Evolutionary conservation across 352 stramenopile species (phyloP), one percentile per base, ranked within the genome.

Genomic region (Phytopythium helicoides): DNA sequence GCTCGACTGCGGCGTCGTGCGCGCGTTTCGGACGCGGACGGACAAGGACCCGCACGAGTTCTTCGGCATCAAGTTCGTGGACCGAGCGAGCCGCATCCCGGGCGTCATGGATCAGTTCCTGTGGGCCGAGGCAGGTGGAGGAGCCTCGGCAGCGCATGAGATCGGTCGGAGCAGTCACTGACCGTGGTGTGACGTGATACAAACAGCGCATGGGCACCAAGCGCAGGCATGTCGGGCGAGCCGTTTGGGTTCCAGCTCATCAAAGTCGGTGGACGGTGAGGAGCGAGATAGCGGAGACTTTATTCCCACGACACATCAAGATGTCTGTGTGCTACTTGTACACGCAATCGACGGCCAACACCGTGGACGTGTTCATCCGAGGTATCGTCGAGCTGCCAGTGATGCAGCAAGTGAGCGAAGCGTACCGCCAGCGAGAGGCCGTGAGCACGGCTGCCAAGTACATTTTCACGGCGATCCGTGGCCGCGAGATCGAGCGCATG

Each of bases 281-380:
- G 56, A 62, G 16, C 37, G 50, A 10, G 48, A 59, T 25, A 22
- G 40, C 18, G 50, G 59, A 5, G 47, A 70, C 15, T 47, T 47
- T 15, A n/a, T 59, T 58, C 8, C 48, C 62, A 23, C 70, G 57
- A 0, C 65, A 62, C 35, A 58, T 81, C 47, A 71, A 76, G 42
- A 66, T 86, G 48, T 88, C 77, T 19, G 59, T 83, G 16, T 88
- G 77, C 46, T 88, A 86, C 56, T 25, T 88, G 47, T 88, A 86
- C 58, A 71, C 66, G 25, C 73, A 86, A 44, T 35, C 64, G 37
- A 52, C 59, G 5, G 55, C 47, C 6, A 68, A 80, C 19, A 34
- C 67, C 4, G 71, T 85, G 23, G 71, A 86, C 47, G 65, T 82
- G 21, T 88, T 85, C 58, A 60, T 72, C 23, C 74, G 77, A 22